Conservation (phyloP, 2,329 filamentous ascomycete species). For the Aspergillus sp. region DNA sequence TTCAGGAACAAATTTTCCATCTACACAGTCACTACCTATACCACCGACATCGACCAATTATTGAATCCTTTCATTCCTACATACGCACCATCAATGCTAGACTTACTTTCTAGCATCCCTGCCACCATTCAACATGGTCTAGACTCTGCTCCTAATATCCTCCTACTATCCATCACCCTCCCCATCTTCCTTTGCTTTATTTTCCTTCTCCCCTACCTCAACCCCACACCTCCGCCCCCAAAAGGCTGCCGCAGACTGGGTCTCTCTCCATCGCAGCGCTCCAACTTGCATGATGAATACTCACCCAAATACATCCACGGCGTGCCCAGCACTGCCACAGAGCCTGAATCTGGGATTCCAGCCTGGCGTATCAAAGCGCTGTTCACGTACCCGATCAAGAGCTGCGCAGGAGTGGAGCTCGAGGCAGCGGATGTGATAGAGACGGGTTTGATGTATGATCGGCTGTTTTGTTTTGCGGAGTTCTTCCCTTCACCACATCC, state of each 20-base stretch:
- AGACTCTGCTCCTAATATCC: not conserved
- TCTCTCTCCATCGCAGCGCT: constrained; percentile 41
- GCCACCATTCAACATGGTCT: constrained; percentile 3
- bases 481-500: constrained; percentile 33
- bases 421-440: constrained; percentile 63
- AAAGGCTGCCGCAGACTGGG: constrained; percentile 57
- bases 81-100: not conserved
- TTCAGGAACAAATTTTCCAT: too few species aligned
- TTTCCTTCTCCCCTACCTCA: not conserved
- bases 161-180: not conserved
- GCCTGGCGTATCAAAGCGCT: constrained; percentile 65
- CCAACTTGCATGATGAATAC: constrained; percentile 60
- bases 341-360: constrained; percentile 32
- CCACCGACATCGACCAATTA: too few species aligned
- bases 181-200: constrained; percentile 9
- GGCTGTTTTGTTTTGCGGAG: constrained; percentile 81
- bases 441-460: constrained; percentile 75
- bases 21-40: rapidly evolving
- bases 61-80: not conserved
- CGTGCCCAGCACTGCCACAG: constrained; percentile 29
- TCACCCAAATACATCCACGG: constrained; percentile 51
- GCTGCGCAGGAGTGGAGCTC: constrained; percentile 75
- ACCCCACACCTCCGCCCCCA: constrained; percentile 24
- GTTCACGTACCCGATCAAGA: constrained; percentile 81
- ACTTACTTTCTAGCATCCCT: not conserved